Percentiles rank a stretch among this genome's conserved stretches.
phyloP scores from a whole-genome alignment of 345 rosid species.

The Gossypium stocksii region DNA sequence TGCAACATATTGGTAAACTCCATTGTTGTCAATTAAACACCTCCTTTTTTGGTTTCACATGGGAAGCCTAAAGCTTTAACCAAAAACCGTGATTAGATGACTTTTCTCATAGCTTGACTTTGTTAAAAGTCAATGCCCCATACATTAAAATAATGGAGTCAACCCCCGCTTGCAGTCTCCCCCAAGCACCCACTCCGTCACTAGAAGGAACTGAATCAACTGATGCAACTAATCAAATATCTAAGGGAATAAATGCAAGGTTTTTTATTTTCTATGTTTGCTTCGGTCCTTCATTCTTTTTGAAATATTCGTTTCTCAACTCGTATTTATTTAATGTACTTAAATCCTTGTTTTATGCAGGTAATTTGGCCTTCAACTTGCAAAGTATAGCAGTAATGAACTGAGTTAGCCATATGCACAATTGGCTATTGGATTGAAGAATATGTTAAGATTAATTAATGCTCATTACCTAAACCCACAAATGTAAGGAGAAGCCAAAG shows the following conservation, averaged over 20 bases:
- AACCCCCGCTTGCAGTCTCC: background rate
- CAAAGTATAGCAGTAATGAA: background rate
- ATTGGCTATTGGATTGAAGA: background rate
- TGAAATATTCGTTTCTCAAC: background rate
- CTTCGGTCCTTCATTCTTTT: background rate
- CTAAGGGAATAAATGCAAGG: background rate
- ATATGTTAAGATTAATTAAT: background rate
- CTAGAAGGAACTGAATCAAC: background rate
- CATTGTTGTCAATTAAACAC: background rate
- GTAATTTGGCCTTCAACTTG: background rate
- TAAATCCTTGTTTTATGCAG: background rate
- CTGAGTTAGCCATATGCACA: background rate
- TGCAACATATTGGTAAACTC: background rate
- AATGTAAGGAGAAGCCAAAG: background rate
- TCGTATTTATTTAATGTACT: no score
- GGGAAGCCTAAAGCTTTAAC: background rate
- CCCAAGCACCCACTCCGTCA: background rate
- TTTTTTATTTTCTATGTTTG: background rate
- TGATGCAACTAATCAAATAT: constrained; percentile 2
- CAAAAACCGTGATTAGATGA: background rate
- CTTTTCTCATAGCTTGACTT: constrained; percentile 1
- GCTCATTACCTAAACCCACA: background rate
- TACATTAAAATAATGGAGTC: background rate
- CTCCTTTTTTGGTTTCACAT: background rate
- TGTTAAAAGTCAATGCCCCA: constrained; percentile 1